Evolutionary conservation across 1,139 yeast species (phyloP).

Genomic region (Suhomyces kunorum): DNA sequence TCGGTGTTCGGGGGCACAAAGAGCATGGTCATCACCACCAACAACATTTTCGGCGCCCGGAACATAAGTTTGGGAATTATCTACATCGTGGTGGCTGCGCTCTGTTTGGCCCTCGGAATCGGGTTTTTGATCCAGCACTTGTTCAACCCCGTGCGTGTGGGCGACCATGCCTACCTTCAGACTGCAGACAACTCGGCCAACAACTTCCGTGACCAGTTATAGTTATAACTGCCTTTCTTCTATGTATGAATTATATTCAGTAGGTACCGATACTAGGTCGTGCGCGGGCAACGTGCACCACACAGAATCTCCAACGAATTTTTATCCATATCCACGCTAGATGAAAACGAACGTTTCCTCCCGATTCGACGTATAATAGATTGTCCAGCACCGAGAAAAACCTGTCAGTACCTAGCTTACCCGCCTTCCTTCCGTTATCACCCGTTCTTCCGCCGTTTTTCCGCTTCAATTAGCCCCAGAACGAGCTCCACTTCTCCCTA

Average conservation of each 20-base stretch:
- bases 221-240: conserved; percentile 4
- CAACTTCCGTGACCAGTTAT: conserved; percentile 24
- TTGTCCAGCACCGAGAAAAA: background rate
- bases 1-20: conserved; percentile 69
- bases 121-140: conserved; percentile 50
- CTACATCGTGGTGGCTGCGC: conserved; percentile 63
- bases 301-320: conserved; percentile 11
- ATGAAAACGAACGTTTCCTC: background rate
- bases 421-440: background rate
- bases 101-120: conserved; percentile 48
- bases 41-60: conserved; percentile 69
- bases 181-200: conserved; percentile 16
- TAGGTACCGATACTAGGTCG: conserved; percentile 2
- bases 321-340: conserved; percentile 4
- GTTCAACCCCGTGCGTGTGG: conserved; percentile 47
- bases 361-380: conserved; percentile 1
- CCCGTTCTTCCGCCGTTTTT: background rate
- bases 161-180: conserved; percentile 48
- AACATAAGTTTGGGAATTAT: conserved; percentile 67
- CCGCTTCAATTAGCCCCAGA: background rate
- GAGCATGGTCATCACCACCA: conserved; percentile 65
- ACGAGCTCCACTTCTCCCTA: background rate
- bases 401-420: background rate
- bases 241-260: no score
- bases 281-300: conserved; percentile 9